Percentiles rank a stretch among this genome's conserved stretches.
These are phyloP conservation scores for Vanderwaltozyma polyspora DNA, from an alignment of 805 yeast species.

Conservation along the genomic window DNA sequence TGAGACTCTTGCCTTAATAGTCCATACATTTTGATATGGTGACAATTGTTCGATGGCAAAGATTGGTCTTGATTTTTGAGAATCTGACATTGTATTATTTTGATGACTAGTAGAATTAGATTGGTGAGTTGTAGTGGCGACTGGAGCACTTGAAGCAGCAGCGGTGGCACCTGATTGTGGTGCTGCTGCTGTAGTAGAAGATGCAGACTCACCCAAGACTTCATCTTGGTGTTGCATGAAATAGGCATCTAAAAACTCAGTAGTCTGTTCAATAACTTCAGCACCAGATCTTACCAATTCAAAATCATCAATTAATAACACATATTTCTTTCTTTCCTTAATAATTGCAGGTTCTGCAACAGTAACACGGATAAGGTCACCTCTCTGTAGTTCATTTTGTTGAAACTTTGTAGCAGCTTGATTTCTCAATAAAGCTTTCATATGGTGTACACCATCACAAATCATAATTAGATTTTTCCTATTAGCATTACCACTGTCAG, in stretches of 20 bases:
- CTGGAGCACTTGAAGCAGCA: slow-evolving; percentile 4
- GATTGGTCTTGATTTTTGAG: slow-evolving; percentile 32
- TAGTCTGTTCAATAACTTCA: slow-evolving; percentile 30
- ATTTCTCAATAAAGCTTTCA: slow-evolving; percentile 45
- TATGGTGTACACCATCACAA: slow-evolving; percentile 40
- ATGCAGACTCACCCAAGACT: slow-evolving; percentile 7
- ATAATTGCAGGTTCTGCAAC: slow-evolving; percentile 27
- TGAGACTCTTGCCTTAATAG: slow-evolving; percentile 85
- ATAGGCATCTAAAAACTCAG: slow-evolving; percentile 42
- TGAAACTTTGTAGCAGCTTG: slow-evolving; percentile 35
- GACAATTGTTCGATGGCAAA: slow-evolving; percentile 79
- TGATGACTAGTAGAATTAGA: slow-evolving; percentile 9
- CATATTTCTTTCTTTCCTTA: slow-evolving; percentile 34
- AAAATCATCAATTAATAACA: slow-evolving; percentile 37
- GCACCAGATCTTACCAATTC: slow-evolving; percentile 32
- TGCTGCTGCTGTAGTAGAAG: slow-evolving; percentile 6
- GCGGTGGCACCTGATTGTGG: slow-evolving; percentile 3
- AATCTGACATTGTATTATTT: slow-evolving; percentile 3
- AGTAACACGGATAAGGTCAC: slow-evolving; percentile 24
- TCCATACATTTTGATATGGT: slow-evolving; percentile 86
- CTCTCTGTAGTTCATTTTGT: slow-evolving; percentile 36
- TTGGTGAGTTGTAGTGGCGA: slow-evolving; percentile 11
- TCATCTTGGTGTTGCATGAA: slow-evolving; percentile 49
- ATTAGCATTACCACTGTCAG: slow-evolving; percentile 19
- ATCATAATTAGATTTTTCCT: slow-evolving; percentile 31